Percentiles rank a stretch among this genome's conserved stretches.
Evolutionary conservation across 495 filamentous ascomycete species (phyloP).

Genomic region (Annulohypoxylon maeteangense): DNA sequence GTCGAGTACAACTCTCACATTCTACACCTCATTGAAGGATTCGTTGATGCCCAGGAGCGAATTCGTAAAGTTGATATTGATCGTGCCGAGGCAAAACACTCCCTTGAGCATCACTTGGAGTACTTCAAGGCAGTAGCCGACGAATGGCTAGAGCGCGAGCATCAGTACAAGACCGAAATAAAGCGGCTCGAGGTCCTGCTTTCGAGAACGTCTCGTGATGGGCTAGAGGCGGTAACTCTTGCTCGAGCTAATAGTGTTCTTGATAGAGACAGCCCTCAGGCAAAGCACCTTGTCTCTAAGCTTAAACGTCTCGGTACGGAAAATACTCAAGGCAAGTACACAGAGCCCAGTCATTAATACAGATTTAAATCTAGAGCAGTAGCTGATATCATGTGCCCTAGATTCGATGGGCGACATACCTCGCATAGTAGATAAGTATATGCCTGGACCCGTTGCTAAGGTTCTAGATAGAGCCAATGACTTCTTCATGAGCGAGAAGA

Average conservation of each 20-base stretch:
- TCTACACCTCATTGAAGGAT: slow-evolving; percentile 55
- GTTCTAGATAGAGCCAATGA: slow-evolving; percentile 42
- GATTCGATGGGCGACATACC: background rate
- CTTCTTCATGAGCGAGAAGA: slow-evolving; percentile 41
- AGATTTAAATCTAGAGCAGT: background rate
- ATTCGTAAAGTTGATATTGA: slow-evolving; percentile 33
- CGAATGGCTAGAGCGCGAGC: slow-evolving; percentile 56
- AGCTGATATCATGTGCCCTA: slow-evolving; percentile 12
- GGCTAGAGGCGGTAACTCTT: slow-evolving; percentile 58
- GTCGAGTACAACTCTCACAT: slow-evolving; percentile 55
- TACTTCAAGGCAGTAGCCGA: slow-evolving; percentile 52
- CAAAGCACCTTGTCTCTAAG: slow-evolving; percentile 48
- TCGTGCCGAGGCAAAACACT: slow-evolving; percentile 43
- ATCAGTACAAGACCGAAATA: slow-evolving; percentile 58
- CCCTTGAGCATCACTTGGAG: slow-evolving; percentile 53
- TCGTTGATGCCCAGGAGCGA: slow-evolving; percentile 38
- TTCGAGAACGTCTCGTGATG: slow-evolving; percentile 56
- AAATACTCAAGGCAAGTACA: slow-evolving; percentile 16
- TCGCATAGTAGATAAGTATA: background rate
- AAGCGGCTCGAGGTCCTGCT: slow-evolving; percentile 61
- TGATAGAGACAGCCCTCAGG: slow-evolving; percentile 46
- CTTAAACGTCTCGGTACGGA: slow-evolving; percentile 44
- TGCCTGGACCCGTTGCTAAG: slow-evolving; percentile 7
- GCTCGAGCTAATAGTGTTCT: slow-evolving; percentile 57
- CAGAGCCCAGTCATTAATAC: background rate